Evolutionary conservation across 495 filamentous ascomycete species (phyloP), one percentile per base, ranked within the genome.

Genomic region (Trichoderma parareesei): DNA sequence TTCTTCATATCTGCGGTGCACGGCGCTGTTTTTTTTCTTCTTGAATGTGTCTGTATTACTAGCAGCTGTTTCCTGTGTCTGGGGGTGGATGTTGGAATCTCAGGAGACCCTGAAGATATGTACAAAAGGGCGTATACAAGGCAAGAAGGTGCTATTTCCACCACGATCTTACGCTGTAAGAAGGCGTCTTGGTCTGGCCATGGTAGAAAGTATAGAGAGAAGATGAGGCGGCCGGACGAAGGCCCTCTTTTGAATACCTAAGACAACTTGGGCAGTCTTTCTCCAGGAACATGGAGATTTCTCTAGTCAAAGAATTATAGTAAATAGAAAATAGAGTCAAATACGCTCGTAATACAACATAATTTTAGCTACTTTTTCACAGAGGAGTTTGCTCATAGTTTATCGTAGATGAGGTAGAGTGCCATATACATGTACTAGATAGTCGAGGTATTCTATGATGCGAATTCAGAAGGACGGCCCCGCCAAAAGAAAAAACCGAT

Each of bases 81-180:
- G 53, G 3, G 53, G 53, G 11, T 57, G 53, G 0, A 57, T 57
- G 53, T 5, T 38, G 8, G 27, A 14, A n/a, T 35, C 14, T 10
- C 10, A 27, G 27, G 18, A 27, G 16, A 3, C 13, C 33, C 33
- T 6, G 8, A 37, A 57, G 9, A 57, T 57, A 57, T 37, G 35
- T 13, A 57, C 35, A 57, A 57, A 57, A 5, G 53, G 53, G 33
- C 37, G 27, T 57, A 57, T 35, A 57, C 33, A 57, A 57, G 49
- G 18, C 20, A 10, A 37, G 27, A 37, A 2, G 27, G 53, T 14
- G 53, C 33, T 35, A 57, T 57, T 37, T 57, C 53, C 33, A 57
- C 53, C 20, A 57, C 4, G 53, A 57, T 33, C 53, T 57, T 11
- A 35, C 18, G 53, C 53, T 37, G 53, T 35, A 14, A 6, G 53